Base-by-base conservation (phyloP, 495 filamentous ascomycete species). In the Lophiostoma macrostomum region DNA sequence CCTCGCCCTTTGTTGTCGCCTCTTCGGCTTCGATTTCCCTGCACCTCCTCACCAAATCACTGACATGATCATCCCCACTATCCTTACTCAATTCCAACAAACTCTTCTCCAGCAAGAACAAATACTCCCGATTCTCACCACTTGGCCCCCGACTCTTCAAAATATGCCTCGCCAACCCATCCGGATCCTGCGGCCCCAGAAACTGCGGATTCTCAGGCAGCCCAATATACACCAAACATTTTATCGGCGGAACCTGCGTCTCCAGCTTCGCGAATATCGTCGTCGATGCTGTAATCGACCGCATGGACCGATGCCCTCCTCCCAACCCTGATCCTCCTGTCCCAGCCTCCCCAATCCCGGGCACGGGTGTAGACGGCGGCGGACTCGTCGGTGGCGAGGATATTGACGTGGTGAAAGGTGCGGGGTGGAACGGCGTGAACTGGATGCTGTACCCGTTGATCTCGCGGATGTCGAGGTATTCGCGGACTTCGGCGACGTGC, bases 371-470 rank as follows among this genome's bases (percentile, higher is more conserved):
- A 55, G 51, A 60, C 60, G 24, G 64, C 48, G 32, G 64, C 60
- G 25, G 74, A 64, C 16, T 67, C 71, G 46, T 42, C 20, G 46
- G 74, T 63, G 11, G 78, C 73, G 8, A 39, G 14, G 31, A 27
- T 2, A 40, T 46, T 7, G 25, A 37, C 4, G 40, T 43, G 5
- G 28, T 20, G 41, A 43, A 54, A 18, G 37, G 29, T 8, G 54
- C 29, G 7, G 86, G 79, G 64, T 87, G 74, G 69, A 95, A 95
- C 1, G 83, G 81, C 18, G 88, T 91, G 69, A 88, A 88, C 65
- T 94, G 88, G 56, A 93, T 90, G 27, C 80, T 86, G 66, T 97
- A 97, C 5, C 94, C 94, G 67, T 97, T 93, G 61, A 96, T 95
- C 71, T 99, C 94, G 12, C 94, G 85, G 50, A 95, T 90, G 66